Evolutionary conservation across 371 early-diverging fungal species (phyloP), one percentile per base, ranked within the genome.

Genomic region (Haplosporangium sp.): DNA sequence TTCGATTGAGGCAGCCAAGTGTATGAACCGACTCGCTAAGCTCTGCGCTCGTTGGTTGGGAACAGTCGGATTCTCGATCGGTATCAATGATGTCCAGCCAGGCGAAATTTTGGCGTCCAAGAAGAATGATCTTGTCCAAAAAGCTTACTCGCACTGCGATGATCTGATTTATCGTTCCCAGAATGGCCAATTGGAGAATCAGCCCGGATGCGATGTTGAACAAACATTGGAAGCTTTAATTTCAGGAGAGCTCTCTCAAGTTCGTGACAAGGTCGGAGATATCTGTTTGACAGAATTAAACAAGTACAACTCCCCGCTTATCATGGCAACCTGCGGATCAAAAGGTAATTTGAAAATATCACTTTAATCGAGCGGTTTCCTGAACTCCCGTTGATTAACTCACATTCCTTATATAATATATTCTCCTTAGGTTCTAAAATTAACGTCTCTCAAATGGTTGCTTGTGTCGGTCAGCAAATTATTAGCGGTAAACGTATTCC

Each of bases 381-480:
- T 27, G 27, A 27, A 27, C 27, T 27, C 27, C 27, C 27, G 27
- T 27, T 27, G 27, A 27, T 27, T 27, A 27, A 27, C 27, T 27
- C 27, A 27, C 27, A 27, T 27, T 27, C 27, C 27, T 27, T 27
- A 27, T 27, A 27, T 27, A 27, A 27, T 27, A 27, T 27, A 27
- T 27, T 27, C 27, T 2, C 50, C 0, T 34, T 62, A 81, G 82
- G 99, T 76, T 98, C 98, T 45, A 93, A 95, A 67, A 95, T 99
- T 83, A 99, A 76, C 89, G 99, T 99, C 50, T 97, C 96, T 38
- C 99, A 99, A 86, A 99, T 99, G 99, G 96, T 98, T 76, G 98
- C 99, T 69, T 98, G 98, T 94, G 99, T 99, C 74, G 99, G 99
- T 77, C 99, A 99, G 87, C 99, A 99, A 84, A 97, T 98, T 90